Evolutionary conservation across 75 land plant species (phyloP), one percentile per base, ranked within the genome.

Genomic region (Cunninghamia lanceolata): DNA sequence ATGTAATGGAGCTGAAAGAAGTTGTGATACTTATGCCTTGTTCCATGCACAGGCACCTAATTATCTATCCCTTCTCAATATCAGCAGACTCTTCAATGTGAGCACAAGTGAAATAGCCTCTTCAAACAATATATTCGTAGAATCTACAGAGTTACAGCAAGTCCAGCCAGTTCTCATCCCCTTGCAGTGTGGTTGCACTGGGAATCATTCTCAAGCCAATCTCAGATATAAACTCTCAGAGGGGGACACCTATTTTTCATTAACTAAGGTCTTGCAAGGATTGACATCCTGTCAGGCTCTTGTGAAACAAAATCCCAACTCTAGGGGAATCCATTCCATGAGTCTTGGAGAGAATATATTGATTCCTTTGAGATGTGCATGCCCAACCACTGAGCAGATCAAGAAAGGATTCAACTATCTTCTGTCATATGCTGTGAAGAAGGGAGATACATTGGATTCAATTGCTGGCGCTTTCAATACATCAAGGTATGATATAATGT

Each of bases 131-230:
- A 52, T 95, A 10, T 52, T 78, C 75, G 76, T 82, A 7, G 88
- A 85, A 46, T 53, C 84, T 17, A 34, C 50, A 39, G 36, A 32
- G n/a, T 86, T 95, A 10, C 16, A 32, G 36, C 86, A 85, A 10
- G 87, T 56, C 46, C 91, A 94, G 87, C 85, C 91, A 17, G 84
- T 96, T 53, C 87, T 91, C 39, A 84, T 96, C 42, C 97, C 97
- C 56, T 70, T 93, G 53, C 34, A 32, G 56, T 96, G 97, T 87
- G 88, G 85, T 11, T 94, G 96, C 93, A 90, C 79, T 36, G 91
- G 90, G 9, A 89, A 84, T 76, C 86, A 80, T 73, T 89, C 89
- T 6, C 90, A 90, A 43, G 88, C 89, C 85, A 88, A 91, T 46
- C 88, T 90, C 78, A 89, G 89, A 7, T 92, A 91, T 84, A 39